These are phyloP conservation scores for Fusarium annulatum DNA, from an alignment of 2,329 filamentous ascomycete species.

Conservation along the genomic window DNA sequence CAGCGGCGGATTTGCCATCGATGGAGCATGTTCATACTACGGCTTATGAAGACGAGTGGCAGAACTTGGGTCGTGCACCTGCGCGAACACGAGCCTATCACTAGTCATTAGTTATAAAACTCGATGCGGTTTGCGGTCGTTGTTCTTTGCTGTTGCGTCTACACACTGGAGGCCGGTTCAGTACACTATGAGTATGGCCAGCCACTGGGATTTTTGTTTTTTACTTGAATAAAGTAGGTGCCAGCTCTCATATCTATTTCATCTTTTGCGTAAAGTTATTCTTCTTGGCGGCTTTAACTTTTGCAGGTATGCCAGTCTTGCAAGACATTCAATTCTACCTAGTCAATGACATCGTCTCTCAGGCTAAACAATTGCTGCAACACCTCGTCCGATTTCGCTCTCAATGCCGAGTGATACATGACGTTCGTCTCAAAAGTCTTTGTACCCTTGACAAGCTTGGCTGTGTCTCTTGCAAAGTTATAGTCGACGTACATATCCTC, in stretches of 20 bases:
- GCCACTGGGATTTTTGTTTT: background rate
- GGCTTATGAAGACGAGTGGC: slow-evolving; percentile 23
- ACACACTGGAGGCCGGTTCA: background rate
- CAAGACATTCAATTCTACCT: slow-evolving; percentile 11
- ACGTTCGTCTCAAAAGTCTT: slow-evolving; percentile 88
- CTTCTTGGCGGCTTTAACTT: background rate
- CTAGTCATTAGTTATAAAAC: background rate
- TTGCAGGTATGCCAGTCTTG: background rate
- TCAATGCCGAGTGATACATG: slow-evolving; percentile 87
- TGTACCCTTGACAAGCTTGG: slow-evolving; percentile 76
- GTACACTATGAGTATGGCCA: background rate
- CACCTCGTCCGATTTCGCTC: slow-evolving; percentile 79
- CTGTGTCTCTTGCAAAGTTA: slow-evolving; percentile 78
- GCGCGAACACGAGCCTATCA: background rate
- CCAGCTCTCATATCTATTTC: slow-evolving; percentile 10
- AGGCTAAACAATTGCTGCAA: slow-evolving; percentile 80
- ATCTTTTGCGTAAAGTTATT: background rate
- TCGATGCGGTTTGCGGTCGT: background rate
- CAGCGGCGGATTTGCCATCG: slow-evolving; percentile 53
- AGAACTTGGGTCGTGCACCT: slow-evolving; percentile 10
- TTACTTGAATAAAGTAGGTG: background rate
- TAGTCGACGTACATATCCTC: slow-evolving; percentile 96
- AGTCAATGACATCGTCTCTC: slow-evolving; percentile 75
- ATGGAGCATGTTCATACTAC: slow-evolving; percentile 51
- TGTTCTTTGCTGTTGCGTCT: background rate